Evolutionary conservation across 805 yeast genomes (phyloP), one percentile per base, ranked within the genome.

Genomic region (Brettanomyces anomalus): DNA sequence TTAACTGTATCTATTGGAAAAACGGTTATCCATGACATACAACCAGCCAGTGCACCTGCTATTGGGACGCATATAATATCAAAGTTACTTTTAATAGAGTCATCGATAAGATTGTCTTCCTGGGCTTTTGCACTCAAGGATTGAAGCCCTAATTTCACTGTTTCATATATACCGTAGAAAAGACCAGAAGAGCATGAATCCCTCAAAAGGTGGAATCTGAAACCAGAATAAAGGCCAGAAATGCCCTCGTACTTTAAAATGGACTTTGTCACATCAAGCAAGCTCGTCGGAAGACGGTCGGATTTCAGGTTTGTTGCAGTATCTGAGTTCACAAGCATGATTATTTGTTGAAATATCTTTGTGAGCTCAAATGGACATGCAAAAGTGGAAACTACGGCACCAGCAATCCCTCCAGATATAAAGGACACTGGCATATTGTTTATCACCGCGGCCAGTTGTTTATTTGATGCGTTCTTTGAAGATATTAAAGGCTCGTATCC

Each of bases 301-400:
- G 55, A 33, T 2, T 37, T 44, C 7, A 53, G 20, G 31, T 45
- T 44, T 14, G 41, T 33, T n/a, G 43, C 48, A n/a, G 47, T 40
- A 15, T 56, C 53, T 30, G 50, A 60, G 61, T 58, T 56, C 5
- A 74, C 75, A 36, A 77, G 54, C 18, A 67, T 51, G n/a, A 70
- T 79, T 33, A 86, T 74, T 58, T 86, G 95, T 32, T 90, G 82
- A 47, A 81, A 85, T 7, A 85, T 69, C 59, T 86, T 87, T 39
- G 90, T 79, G 61, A 85, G 76, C 59, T 86, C 96, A 57, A 86
- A 86, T 2, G 96, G 96, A 50, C 90, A 82, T 3, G 88, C 84
- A 58, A 79, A 76, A 5, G 71, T 31, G 3, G 86, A 71, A 13
- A 83, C 77, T 3, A 70, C 61, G 5, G 74, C 74, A 4, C 95